phyloP scores from a whole-genome alignment of 1,284 basidiomycete species.

The Neotropicomus parvogracilis region DNA sequence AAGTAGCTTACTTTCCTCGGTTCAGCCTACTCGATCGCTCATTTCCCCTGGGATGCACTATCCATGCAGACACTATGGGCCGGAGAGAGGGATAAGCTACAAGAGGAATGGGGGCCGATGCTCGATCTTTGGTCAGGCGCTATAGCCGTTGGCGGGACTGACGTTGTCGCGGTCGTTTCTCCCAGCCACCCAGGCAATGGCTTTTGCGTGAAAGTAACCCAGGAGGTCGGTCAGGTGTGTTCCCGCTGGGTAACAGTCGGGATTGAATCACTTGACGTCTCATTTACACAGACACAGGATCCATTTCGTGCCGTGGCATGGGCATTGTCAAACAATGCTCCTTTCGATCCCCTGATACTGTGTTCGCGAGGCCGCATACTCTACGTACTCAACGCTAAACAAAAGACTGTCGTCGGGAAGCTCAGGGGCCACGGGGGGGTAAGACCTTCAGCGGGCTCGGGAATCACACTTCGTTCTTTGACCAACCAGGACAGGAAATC shows the following conservation, averaged over 20 bases:
- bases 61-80: slow-evolving; percentile 49
- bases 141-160: slow-evolving; percentile 45
- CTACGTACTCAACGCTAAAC: slow-evolving; percentile 48
- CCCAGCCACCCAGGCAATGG: slow-evolving; percentile 27
- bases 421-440: slow-evolving; percentile 71
- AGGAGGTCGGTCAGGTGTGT: slow-evolving; percentile 18
- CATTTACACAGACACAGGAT: slow-evolving; percentile 10
- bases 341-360: slow-evolving; percentile 53
- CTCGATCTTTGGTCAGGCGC: slow-evolving; percentile 44
- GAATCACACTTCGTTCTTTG: slow-evolving; percentile 1
- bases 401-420: slow-evolving; percentile 39
- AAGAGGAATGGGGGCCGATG: slow-evolving; percentile 44
- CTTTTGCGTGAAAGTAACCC: slow-evolving; percentile 34
- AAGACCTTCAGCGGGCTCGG: slow-evolving; percentile 25
- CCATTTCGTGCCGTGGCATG: slow-evolving; percentile 46
- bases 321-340: slow-evolving; percentile 45
- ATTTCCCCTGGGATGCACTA: slow-evolving; percentile 56
- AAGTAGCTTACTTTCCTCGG: slow-evolving; percentile 26
- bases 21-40: slow-evolving; percentile 37
- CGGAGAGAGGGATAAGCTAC: slow-evolving; percentile 34
- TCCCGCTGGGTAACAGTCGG: background rate
- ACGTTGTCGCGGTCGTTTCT: slow-evolving; percentile 32
- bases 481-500: slow-evolving; percentile 46
- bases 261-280: slow-evolving; percentile 6
- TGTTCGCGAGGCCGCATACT: slow-evolving; percentile 50